Conservation (phyloP, 2,329 filamentous ascomycete genomes). For the Aspergillus amoenus region DNA sequence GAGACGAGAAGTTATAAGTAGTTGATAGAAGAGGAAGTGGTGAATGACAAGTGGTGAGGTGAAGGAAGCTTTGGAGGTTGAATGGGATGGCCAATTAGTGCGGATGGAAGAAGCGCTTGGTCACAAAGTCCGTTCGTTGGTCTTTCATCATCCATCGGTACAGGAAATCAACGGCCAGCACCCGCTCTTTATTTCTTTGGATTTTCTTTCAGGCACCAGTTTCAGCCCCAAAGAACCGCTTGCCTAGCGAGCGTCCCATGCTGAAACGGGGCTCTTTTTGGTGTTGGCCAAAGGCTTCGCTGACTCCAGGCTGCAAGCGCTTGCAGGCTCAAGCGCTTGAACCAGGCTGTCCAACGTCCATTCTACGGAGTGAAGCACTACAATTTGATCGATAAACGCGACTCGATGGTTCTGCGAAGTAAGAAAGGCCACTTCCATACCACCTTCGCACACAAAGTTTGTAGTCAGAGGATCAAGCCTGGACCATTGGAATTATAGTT, state of each 20-base stretch:
- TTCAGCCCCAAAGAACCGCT: background rate
- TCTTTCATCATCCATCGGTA: background rate
- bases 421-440: too few species aligned
- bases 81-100: background rate
- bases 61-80: background rate
- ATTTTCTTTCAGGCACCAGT: conserved; percentile 4
- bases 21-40: background rate
- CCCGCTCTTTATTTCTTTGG: background rate
- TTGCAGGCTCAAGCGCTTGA: background rate
- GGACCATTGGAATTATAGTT: background rate
- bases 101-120: background rate
- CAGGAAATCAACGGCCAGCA: background rate
- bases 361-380: too few species aligned
- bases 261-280: background rate
- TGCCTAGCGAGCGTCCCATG: background rate
- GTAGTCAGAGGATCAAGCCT: too few species aligned
- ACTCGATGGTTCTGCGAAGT: too few species aligned
- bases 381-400: too few species aligned
- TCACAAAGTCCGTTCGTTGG: background rate
- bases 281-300: background rate
- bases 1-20: background rate
- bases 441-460: too few species aligned
- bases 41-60: background rate
- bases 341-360: background rate
- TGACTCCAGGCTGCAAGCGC: background rate